phyloP scores from a whole-genome alignment of 495 filamentous ascomycete genomes.

The Penicillium mononematosum region DNA sequence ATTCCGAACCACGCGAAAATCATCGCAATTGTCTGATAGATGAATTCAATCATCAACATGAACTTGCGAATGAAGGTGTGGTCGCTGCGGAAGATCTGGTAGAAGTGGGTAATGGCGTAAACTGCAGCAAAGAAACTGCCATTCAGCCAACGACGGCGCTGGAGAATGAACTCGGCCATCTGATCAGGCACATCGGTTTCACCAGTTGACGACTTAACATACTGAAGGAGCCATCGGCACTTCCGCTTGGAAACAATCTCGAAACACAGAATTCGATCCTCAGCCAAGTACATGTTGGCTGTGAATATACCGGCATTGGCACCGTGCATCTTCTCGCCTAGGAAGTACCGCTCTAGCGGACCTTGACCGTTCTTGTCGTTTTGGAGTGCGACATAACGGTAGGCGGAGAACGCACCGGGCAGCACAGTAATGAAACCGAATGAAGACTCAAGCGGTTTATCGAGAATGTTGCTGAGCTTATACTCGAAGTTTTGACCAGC shows the following conservation, averaged over 20 bases:
- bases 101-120: constrained; percentile 91
- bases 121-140: constrained; percentile 98
- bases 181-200: constrained; percentile 98
- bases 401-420: constrained; percentile 96
- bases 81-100: constrained; percentile 88
- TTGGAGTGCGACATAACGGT: constrained; percentile 89
- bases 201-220: constrained; percentile 93
- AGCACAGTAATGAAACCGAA: constrained; percentile 98
- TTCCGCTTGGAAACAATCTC: constrained; percentile 97
- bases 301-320: constrained; percentile 95
- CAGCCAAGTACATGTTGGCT: constrained; percentile 99
- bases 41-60: constrained; percentile 86
- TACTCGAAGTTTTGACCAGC: constrained; percentile 99
- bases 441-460: constrained; percentile 95
- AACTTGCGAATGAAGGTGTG: constrained; percentile 86
- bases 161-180: constrained; percentile 93
- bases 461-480: constrained; percentile 99
- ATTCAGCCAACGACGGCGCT: constrained; percentile 96
- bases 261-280: constrained; percentile 99
- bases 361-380: constrained; percentile 94
- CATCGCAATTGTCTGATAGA: constrained; percentile 94
- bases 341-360: constrained; percentile 94
- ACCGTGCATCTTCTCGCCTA: constrained; percentile 97
- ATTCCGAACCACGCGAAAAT: constrained; percentile 99
- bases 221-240: constrained; percentile 94